Conservation (phyloP, 352 stramenopile species). For the Globisporangium camurandrum region DNA sequence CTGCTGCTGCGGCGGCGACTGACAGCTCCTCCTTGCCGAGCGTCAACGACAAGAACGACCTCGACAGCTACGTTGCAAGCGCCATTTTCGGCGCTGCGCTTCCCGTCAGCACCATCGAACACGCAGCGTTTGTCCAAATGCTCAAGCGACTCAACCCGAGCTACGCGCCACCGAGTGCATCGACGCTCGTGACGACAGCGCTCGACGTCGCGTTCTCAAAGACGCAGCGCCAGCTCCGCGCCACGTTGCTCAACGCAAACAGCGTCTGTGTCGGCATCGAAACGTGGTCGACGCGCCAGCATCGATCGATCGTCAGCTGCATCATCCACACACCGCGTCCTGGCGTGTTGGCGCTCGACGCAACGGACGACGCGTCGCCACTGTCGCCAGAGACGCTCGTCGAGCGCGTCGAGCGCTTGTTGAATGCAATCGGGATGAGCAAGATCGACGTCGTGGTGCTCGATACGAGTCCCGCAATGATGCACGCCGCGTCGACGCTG, state of each 20-base stretch:
- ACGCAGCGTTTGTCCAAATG: slow-evolving; percentile 50
- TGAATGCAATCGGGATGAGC: slow-evolving; percentile 45
- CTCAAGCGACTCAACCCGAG: slow-evolving; percentile 45
- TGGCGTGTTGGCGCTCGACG: slow-evolving; percentile 51
- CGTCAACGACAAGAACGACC: slow-evolving; percentile 45
- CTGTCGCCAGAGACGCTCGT: slow-evolving; percentile 40
- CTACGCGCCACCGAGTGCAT: slow-evolving; percentile 45
- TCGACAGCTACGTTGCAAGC: slow-evolving; percentile 52
- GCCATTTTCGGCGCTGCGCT: slow-evolving; percentile 46
- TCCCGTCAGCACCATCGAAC: slow-evolving; percentile 47
- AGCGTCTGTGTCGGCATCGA: slow-evolving; percentile 49
- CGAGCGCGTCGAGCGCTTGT: slow-evolving; percentile 51
- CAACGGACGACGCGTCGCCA: slow-evolving; percentile 34
- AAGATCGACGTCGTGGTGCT: slow-evolving; percentile 53
- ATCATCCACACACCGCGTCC: slow-evolving; percentile 44
- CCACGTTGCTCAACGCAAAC: slow-evolving; percentile 40
- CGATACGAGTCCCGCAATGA: slow-evolving; percentile 48
- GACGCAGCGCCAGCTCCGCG: slow-evolving; percentile 47
- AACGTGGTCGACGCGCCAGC: slow-evolving; percentile 30
- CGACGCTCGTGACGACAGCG: slow-evolving; percentile 33
- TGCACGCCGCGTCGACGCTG: slow-evolving; percentile 34
- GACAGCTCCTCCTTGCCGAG: too few species aligned
- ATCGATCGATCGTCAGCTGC: slow-evolving; percentile 45
- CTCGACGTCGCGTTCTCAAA: slow-evolving; percentile 61
- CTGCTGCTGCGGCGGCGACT: neutral